Evolutionary conservation across 2,329 filamentous ascomycete species (phyloP).

Genomic region (Trichoderma hamatum): DNA sequence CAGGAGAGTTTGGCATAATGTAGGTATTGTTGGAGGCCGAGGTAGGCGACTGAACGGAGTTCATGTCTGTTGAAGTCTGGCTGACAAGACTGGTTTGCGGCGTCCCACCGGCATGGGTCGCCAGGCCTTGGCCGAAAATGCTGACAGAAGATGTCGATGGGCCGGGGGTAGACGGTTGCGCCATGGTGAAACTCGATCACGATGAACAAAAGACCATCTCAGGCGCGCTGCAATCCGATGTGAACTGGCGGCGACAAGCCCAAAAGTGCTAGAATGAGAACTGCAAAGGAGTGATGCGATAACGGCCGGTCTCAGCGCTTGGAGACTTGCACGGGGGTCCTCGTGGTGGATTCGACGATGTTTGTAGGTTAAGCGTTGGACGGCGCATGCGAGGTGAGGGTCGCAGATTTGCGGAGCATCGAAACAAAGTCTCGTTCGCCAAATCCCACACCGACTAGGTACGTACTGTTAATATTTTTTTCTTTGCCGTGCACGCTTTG

Average conservation of each 20-base stretch:
- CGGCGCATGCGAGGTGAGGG: conserved; percentile 26
- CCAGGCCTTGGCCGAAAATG: conserved; percentile 35
- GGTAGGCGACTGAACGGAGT: conserved; percentile 31
- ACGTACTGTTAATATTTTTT: conserved; percentile 20
- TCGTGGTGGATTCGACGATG: conserved; percentile 18
- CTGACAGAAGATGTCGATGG: conserved; percentile 52
- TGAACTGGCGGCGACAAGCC: background rate
- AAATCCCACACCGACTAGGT: conserved; percentile 24
- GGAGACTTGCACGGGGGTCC: background rate
- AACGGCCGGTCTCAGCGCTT: background rate
- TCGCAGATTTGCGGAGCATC: conserved; percentile 27
- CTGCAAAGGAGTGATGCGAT: conserved; percentile 8
- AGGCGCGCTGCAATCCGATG: background rate
- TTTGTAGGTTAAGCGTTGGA: conserved; percentile 19
- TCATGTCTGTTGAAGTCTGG: conserved; percentile 36
- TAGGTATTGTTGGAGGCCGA: conserved; percentile 69
- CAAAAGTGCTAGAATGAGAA: background rate
- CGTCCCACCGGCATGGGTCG: conserved; percentile 34
- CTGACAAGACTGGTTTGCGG: conserved; percentile 35
- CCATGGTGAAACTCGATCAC: conserved; percentile 43
- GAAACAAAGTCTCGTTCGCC: background rate
- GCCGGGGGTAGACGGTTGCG: conserved; percentile 51
- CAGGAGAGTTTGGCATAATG: conserved; percentile 85
- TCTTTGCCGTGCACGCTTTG: conserved; percentile 12
- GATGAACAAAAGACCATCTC: conserved; percentile 16